Conservation (phyloP, 2,329 filamentous ascomycete genomes). For the Dactylellina leptospora region DNA sequence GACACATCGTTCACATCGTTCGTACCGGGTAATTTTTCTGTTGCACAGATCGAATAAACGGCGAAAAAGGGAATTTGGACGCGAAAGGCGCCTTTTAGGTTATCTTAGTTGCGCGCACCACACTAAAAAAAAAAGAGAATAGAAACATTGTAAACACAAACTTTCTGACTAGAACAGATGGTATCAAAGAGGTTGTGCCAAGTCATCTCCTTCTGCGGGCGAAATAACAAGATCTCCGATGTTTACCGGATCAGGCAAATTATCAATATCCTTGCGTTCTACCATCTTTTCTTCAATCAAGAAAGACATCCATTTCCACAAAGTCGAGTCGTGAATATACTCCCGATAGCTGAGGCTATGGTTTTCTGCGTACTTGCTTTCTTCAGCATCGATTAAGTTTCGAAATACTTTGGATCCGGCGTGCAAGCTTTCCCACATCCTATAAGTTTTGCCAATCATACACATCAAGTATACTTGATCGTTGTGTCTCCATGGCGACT, state of each 20-base stretch:
- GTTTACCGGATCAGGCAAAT: constrained; percentile 14
- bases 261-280: constrained; percentile 17
- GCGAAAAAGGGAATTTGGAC: no score
- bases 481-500: background rate
- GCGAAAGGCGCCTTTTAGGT: no score
- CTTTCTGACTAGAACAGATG: no score
- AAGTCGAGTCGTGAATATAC: background rate
- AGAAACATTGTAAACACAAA: no score
- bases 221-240: background rate
- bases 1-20: no score
- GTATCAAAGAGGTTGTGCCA: no score
- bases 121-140: no score
- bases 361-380: background rate
- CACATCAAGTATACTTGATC: background rate
- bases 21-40: no score
- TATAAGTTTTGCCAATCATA: background rate
- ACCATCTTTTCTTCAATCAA: constrained; percentile 5
- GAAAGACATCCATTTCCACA: constrained; percentile 1
- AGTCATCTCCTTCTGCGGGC: no score
- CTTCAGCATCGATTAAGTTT: background rate
- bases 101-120: no score
- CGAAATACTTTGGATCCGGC: background rate
- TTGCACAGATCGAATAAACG: no score
- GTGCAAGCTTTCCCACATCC: background rate
- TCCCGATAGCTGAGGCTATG: background rate